Evolutionary conservation across 345 rosid genomes (phyloP), one percentile per base, ranked within the genome.

Genomic region (Theobroma cacao): DNA sequence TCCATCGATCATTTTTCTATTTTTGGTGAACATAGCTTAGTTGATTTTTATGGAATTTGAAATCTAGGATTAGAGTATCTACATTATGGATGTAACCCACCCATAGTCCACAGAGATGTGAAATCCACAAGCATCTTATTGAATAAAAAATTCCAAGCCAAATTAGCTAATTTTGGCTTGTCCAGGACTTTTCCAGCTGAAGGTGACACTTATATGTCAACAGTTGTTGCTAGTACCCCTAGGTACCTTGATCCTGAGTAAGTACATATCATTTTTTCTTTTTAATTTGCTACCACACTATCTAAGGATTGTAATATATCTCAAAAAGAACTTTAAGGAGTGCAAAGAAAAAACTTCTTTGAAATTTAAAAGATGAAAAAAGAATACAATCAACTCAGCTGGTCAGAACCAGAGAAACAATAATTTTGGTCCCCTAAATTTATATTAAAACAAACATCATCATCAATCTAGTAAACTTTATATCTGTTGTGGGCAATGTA

Each of bases 191-290:
- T 86, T 52, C 83, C 87, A 28, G 20, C 80, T 1, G 93, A 85
- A 33, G 86, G 83, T 0, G 82, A 74, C 7, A 56, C 30, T 4
- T 78, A 48, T 72, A 80, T 85, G 59, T 20, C 82, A 0, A 84
- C 92, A 15, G 53, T 43, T 0, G 90, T 89, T 41, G 82, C 80
- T 0, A 92, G 93, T 33, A 91, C 95, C 12, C 79, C 82, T 30
- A 91, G 92, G 15, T 87, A 91, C 75, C 74, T 88, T 18, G 92
- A 88, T 76, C 93, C 93, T 0, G 91, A 89, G 95, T 91, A 75
- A 87, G 82, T 62, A 1, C 8, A 17, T 3, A 77, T 45, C 20
- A 59, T 70, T 0, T 71, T 12, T 28, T 20, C 64, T 0, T 71
- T 12, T 28, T 20, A 52, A 10, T 45, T 45, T 2, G 48, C 48